Percentiles rank a stretch among this genome's conserved stretches.
Evolutionary conservation across 177 flowering plant genomes (phyloP).

Genomic region (Vitis hybrid): DNA sequence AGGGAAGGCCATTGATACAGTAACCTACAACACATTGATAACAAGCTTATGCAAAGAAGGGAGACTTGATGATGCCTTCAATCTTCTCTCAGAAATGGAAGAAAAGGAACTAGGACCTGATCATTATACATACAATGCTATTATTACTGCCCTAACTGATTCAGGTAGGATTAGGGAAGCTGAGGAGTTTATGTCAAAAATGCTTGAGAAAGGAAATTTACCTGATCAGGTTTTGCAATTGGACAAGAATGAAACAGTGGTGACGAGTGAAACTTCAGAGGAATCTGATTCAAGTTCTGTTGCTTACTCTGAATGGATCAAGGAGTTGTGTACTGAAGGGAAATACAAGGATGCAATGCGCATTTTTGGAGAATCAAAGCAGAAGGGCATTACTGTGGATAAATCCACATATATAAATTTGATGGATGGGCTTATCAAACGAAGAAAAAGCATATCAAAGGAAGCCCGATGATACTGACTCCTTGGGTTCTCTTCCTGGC

Average conservation of each 20-base stretch:
- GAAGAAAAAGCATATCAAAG: conserved; percentile 51
- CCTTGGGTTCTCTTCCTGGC: too few species aligned
- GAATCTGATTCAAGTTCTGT: conserved; percentile 35
- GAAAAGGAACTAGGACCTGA: conserved; percentile 63
- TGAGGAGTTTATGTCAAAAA: conserved; percentile 46
- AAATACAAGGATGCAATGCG: conserved; percentile 64
- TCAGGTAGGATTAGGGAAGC: conserved; percentile 60
- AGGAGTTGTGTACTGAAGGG: conserved; percentile 51
- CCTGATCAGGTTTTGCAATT: conserved; percentile 16
- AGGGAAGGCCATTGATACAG: conserved; percentile 60
- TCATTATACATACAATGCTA: conserved; percentile 44
- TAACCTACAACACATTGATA: conserved; percentile 73
- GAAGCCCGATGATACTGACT: not conserved
- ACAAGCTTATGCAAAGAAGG: conserved; percentile 57
- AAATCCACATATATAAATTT: conserved; percentile 47
- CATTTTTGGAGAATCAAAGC: conserved; percentile 35
- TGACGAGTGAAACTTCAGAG: conserved; percentile 13
- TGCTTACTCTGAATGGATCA: conserved; percentile 52
- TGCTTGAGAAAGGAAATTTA: conserved; percentile 33
- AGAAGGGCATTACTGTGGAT: conserved; percentile 47
- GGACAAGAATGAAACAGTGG: conserved; percentile 20
- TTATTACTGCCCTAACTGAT: conserved; percentile 47
- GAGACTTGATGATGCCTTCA: conserved; percentile 57
- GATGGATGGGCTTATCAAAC: conserved; percentile 63
- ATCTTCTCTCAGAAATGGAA: conserved; percentile 57